Evolutionary conservation across 441 rosid genomes (phyloP), one percentile per base, ranked within the genome.

Genomic region (Brassica balearica): DNA sequence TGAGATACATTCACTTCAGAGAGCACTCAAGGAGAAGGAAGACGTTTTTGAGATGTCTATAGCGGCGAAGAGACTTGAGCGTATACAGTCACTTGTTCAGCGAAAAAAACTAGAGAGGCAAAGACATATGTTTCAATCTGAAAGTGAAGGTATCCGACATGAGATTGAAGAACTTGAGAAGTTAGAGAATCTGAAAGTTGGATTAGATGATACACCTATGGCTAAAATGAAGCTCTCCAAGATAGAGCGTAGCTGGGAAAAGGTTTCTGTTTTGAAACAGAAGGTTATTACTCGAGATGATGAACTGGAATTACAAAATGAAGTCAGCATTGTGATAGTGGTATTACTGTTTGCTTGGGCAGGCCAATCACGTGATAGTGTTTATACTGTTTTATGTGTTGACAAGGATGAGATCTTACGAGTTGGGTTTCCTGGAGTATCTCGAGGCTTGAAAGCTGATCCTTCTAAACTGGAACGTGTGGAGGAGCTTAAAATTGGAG

Each of bases 371-470:
- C 92, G 88, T 71, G 98, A 96, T 66, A 90, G 98, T 84, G 84
- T 96, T 32, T 98, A 98, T 79, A 96, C 98, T 69, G 98, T 94
- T 77, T 80, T 96, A 78, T 94, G 97, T 80, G 97, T 94, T 77
- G 99, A 94, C 80, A 98, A 96, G 72, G 98, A 96, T 84, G 99
- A 97, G 14, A 92, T 96, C 82, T 85, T 96, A 75, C 96, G 99
- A 69, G 97, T 96, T 80, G 98, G 98, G 72, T 96, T 94, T 86
- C 98, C 97, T 59, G 99, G 99, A 86, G 98, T 97, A 76, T 96
- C 99, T 73, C 86, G 99, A 80, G 99, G 99, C 76, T 96, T 98
- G 99, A 94, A 96, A 87, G 99, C 99, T 81, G 98, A 96, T 84
- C 98, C 99, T 77, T 96, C 99, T 4, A 98, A 96, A 84, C 89